Percentiles rank a stretch among this genome's conserved stretches.
phyloP scores from a whole-genome alignment of 208 protist species.

The Trypanosoma theileri region DNA sequence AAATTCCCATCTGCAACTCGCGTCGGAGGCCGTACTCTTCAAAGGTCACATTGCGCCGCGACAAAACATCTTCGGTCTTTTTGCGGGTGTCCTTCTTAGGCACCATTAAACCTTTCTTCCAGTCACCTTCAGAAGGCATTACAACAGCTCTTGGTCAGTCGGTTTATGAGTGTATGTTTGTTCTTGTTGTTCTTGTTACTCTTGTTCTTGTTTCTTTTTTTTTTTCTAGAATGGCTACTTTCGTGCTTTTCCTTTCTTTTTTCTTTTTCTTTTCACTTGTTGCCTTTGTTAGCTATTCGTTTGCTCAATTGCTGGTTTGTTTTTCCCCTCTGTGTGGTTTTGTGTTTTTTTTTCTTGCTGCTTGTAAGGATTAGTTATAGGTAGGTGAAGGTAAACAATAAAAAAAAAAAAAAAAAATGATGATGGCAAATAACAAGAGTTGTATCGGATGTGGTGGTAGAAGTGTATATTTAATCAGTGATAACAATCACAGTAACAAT shows the following conservation, averaged over 20 bases:
- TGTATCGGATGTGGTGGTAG: too few species aligned
- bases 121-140: slow-evolving; percentile 67
- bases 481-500: too few species aligned
- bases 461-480: too few species aligned
- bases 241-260: neutral
- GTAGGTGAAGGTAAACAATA: too few species aligned
- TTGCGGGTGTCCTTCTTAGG: slow-evolving; percentile 86
- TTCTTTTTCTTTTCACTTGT: neutral
- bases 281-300: neutral
- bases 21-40: slow-evolving; percentile 98
- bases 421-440: too few species aligned
- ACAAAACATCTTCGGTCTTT: slow-evolving; percentile 97
- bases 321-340: neutral
- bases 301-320: neutral
- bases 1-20: slow-evolving; percentile 99
- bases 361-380: too few species aligned
- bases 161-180: slow-evolving; percentile 8
- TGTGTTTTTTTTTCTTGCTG: neutral
- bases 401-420: too few species aligned
- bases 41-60: slow-evolving; percentile 97
- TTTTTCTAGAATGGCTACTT: neutral
- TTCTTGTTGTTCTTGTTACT: slow-evolving; percentile 18
- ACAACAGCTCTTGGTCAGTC: slow-evolving; percentile 2
- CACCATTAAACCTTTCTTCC: slow-evolving; percentile 75
- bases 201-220: slow-evolving; percentile 3